Conservation (phyloP, 257 asterid genomes). For the Osmanthus fragrans region DNA sequence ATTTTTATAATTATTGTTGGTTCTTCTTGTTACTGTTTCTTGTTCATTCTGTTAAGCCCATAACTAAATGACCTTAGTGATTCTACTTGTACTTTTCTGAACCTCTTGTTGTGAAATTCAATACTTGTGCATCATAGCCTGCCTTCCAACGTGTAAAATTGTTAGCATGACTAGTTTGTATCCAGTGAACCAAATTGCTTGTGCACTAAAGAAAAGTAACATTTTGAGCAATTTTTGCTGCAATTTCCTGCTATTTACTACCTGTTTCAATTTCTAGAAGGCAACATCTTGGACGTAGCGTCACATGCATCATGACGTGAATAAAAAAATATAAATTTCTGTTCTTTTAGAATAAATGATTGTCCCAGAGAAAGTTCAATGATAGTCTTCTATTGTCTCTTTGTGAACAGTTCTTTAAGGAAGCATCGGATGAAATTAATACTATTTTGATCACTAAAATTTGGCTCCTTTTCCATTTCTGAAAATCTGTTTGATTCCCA, state of each 20-base stretch:
- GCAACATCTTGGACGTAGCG: neutral
- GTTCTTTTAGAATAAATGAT: neutral
- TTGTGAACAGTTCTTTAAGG: neutral
- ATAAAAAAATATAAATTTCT: neutral
- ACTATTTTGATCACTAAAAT: neutral
- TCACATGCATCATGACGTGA: neutral
- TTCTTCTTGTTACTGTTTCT: neutral
- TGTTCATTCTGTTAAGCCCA: neutral
- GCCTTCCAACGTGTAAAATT: neutral
- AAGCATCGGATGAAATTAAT: neutral
- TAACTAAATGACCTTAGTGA: neutral
- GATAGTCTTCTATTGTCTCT: neutral
- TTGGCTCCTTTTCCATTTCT: neutral
- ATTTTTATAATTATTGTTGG: neutral
- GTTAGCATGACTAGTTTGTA: neutral
- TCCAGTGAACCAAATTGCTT: neutral
- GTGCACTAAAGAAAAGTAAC: neutral
- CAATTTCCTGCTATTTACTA: neutral
- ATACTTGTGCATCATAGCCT: neutral
- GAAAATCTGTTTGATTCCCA: neutral
- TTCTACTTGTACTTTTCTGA: neutral
- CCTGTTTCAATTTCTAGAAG: neutral
- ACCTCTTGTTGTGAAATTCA: neutral
- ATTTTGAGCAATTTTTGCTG: neutral
- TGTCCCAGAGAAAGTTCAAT: neutral